phyloP scores from a whole-genome alignment of 169 alveolate species.

The Plasmodium cynomolgi region DNA sequence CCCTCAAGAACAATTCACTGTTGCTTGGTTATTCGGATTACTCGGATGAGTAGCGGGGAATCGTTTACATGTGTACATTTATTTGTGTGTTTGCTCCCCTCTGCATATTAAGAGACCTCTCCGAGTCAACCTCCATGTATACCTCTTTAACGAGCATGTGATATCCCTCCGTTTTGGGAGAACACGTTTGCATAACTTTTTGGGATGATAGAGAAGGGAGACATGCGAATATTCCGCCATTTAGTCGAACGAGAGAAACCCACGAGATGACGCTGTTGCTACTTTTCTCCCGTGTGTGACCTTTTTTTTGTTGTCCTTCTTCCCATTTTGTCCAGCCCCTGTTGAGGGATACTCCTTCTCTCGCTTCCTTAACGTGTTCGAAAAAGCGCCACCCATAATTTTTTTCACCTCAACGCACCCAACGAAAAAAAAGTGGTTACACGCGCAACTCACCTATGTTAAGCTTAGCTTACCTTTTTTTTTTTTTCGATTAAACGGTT shows the following conservation, averaged over 20 bases:
- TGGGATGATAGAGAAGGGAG: not conserved
- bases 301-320: not conserved
- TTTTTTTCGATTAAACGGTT: not conserved
- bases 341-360: not conserved
- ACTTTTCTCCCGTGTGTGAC: not conserved
- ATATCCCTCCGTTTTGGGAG: not conserved
- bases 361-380: not conserved
- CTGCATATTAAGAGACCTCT: not conserved
- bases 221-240: not conserved
- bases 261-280: not conserved
- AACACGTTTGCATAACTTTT: not conserved
- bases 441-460: not conserved
- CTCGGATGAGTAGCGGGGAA: slow-evolving; percentile 6
- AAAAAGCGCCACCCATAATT: not conserved
- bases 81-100: not conserved
- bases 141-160: not conserved
- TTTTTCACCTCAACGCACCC: not conserved
- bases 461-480: not conserved
- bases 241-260: not conserved
- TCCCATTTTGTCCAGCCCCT: not conserved
- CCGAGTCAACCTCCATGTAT: not conserved
- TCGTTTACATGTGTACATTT: not conserved
- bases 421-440: not conserved
- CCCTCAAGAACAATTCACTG: not conserved
- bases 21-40: slow-evolving; percentile 62